Conservation (phyloP, 108 stramenopile species). For the Aurantiochytrium sp. region DNA sequence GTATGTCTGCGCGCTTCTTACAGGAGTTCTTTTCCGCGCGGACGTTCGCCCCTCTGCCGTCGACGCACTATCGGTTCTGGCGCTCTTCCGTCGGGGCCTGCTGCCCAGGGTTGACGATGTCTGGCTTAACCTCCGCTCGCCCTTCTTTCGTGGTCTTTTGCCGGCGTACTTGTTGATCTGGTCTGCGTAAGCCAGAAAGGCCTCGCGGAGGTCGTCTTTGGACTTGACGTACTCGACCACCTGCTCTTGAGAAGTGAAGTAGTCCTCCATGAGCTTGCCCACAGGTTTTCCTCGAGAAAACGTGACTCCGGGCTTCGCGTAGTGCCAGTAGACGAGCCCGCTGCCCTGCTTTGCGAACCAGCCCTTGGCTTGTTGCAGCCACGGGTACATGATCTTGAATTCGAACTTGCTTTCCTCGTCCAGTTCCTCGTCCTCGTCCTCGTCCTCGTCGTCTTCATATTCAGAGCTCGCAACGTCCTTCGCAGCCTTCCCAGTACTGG, state of each 20-base stretch:
- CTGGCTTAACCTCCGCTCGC: too few species aligned
- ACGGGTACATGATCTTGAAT: neutral
- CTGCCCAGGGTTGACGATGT: too few species aligned
- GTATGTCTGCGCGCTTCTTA: too few species aligned
- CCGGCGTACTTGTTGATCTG: neutral
- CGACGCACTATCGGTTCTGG: too few species aligned
- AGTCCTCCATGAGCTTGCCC: neutral
- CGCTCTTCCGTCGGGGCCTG: too few species aligned
- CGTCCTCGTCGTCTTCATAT: neutral
- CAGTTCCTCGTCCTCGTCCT: neutral
- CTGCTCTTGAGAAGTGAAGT: neutral
- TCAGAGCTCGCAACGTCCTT: too few species aligned
- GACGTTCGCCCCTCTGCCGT: too few species aligned
- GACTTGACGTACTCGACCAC: neutral
- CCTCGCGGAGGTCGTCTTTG: neutral
- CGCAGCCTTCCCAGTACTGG: too few species aligned
- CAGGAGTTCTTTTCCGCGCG: too few species aligned
- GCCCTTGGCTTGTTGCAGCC: neutral
- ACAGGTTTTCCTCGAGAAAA: neutral
- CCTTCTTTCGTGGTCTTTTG: too few species aligned
- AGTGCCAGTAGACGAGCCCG: neutral
- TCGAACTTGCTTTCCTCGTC: neutral
- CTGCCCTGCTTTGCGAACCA: neutral
- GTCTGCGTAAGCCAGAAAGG: neutral
- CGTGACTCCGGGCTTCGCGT: neutral